A percentile compares a stretch with the other conserved stretches of the same genome.
phyloP scores from a whole-genome alignment of 495 filamentous ascomycete genomes.

The Amniculicola lignicola region DNA sequence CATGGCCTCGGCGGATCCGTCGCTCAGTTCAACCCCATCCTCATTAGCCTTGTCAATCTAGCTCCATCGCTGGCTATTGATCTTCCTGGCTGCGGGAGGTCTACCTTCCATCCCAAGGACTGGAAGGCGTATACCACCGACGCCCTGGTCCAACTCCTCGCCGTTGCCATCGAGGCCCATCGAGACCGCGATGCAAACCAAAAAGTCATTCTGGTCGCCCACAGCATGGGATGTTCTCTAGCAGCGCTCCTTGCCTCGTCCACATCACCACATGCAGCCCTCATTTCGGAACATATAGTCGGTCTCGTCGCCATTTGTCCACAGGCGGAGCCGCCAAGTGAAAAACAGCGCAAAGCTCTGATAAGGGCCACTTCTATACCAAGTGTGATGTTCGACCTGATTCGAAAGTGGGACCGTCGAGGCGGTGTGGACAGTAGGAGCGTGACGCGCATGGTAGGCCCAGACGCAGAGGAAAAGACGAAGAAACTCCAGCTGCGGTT shows the following conservation, averaged over 20 bases:
- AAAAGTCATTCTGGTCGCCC: slow-evolving; percentile 74
- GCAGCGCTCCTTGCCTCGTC: slow-evolving; percentile 70
- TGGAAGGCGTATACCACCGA: slow-evolving; percentile 81
- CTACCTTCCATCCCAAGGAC: slow-evolving; percentile 61
- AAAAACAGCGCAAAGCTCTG: slow-evolving; percentile 48
- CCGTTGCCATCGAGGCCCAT: slow-evolving; percentile 67
- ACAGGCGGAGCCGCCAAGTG: slow-evolving; percentile 56
- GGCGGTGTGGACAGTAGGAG: slow-evolving; percentile 76
- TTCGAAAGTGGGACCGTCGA: slow-evolving; percentile 74
- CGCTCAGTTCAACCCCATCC: slow-evolving; percentile 78
- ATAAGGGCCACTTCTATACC: slow-evolving; percentile 53
- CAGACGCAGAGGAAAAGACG: slow-evolving; percentile 66
- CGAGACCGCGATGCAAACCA: slow-evolving; percentile 64
- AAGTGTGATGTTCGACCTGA: slow-evolving; percentile 68
- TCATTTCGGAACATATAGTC: slow-evolving; percentile 60
- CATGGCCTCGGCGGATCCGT: slow-evolving; percentile 89
- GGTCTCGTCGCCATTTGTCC: slow-evolving; percentile 83
- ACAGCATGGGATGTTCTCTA: slow-evolving; percentile 83
- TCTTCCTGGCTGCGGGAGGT: slow-evolving; percentile 82
- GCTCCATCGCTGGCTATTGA: slow-evolving; percentile 89
- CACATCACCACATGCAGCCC: slow-evolving; percentile 46
- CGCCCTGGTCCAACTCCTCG: slow-evolving; percentile 70
- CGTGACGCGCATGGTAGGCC: slow-evolving; percentile 75
- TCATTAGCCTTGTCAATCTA: slow-evolving; percentile 77
- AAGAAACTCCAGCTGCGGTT: slow-evolving; percentile 76